Base-by-base conservation (phyloP, 305 asterid genomes). In the Fraxinus paxiana region DNA sequence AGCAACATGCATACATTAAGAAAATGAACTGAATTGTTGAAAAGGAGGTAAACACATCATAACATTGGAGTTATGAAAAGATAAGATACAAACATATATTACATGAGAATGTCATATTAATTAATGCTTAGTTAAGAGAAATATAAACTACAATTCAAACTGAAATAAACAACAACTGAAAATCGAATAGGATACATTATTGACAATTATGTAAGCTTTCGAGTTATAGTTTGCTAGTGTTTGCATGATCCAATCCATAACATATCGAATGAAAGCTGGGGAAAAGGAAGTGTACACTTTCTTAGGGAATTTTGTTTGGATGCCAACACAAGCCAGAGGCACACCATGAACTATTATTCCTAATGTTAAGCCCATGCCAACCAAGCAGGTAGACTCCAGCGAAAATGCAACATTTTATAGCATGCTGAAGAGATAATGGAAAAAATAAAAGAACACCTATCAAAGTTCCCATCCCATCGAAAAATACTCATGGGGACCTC, bases 1-100 rank as follows among this genome's bases (percentile, higher is more conserved):
- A 86, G 77, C 56, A 84, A 43, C 13, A 73, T 37, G 46, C 83
- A 31, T 73, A 73, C 82, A 77, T 80, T 74, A 79, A 72, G 20
- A 78, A 80, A 79, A 10, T 46, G 41, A 80, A 81, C 37, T 76
- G 37, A 73, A 54, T 8, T 30, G 65, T 4, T 9, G 34, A 10
- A 79, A 31, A 46, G 43, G 79, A 51, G 67, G 46, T 30, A 76
- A 76, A 54, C 34, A 76, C 30, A 77, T 72, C 75, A n/a, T 31
- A 35, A 31, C 38, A 75, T 15, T 18, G 41, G 56, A 37, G 80
- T 69, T 56, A 33, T 13, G 74, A 80, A 61, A 79, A 48, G 77
- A 80, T 59, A 22, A 12, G 24, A 38, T 10, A 63, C 2, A 15
- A 8, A 13, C 0, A 75, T 20, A 79, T 17, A 56, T 41, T 70